Evolutionary conservation across 2,329 filamentous ascomycete species (phyloP), one percentile per base, ranked within the genome.

Genomic region (Aureobasidium sp.): DNA sequence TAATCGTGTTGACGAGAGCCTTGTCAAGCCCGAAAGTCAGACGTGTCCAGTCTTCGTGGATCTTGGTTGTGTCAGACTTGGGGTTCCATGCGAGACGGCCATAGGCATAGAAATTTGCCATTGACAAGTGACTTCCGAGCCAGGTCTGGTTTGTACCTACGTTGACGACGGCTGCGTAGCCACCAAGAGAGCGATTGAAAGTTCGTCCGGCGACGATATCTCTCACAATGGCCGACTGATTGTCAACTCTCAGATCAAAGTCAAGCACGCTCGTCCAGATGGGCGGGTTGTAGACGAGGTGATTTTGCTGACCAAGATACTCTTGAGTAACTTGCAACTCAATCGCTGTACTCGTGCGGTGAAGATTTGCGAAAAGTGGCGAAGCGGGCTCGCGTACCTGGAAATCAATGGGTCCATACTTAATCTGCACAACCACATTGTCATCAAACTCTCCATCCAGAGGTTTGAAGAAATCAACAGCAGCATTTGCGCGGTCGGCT

Each of bases 331-430:
- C 74, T 62, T 86, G 76, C 2, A 87, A 71, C 64, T 88, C 84
- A 32, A 87, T 79, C 0, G 80, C 79, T 3, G 65, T 69, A 40
- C 65, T 74, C 1, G 74, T 78, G 3, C 76, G 63, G 35, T 60
- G 64, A 6, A 79, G 60, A 40, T 76, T 72, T 5, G 73, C 75
- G 57, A 88, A 86, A 1, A 88, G 68, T 0, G 85, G 84, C 3
- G 79, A 85, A 1, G 75, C 68, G 1, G 84, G 80, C 63, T 87
- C 84, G 30, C 84, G 78, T 10, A 86, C 81, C 61, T 87, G 84
- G 65, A 88, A 87, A 62, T 88, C 84, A 55, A 87, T 87, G 0
- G 84, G 83, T 0, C 85, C 84, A 57, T 84, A 86, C 66, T 88
- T 88, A 66, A 88, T 82, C 63, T 88, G 84, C 2, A 88, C 74